phyloP scores from a whole-genome alignment of 164 flowering plant genomes.

The Vitis riparia region DNA sequence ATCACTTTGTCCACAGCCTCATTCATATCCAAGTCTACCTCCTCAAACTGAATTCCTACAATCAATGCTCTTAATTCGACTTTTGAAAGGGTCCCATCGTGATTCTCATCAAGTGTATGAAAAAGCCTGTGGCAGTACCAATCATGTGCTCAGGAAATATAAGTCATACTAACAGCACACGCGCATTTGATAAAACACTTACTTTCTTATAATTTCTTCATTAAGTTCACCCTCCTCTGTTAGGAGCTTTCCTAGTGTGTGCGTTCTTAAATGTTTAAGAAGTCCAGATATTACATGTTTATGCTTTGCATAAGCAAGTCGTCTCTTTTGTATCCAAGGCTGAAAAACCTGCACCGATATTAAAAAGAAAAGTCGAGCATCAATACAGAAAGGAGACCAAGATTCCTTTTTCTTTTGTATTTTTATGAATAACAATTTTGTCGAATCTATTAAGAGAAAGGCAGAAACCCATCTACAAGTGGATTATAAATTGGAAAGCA shows the following conservation, averaged over 20 bases:
- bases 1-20: conserved; percentile 63
- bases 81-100: conserved; percentile 39
- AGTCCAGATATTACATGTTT: conserved; percentile 78
- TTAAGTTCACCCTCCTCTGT: conserved; percentile 62
- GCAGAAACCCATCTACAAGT: neutral
- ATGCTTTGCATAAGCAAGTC: conserved; percentile 64
- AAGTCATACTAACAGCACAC: no score
- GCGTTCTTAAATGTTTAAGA: conserved; percentile 47
- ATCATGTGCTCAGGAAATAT: conserved; percentile 1
- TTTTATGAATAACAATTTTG: no score
- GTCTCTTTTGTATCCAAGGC: conserved; percentile 83
- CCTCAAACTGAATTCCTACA: conserved; percentile 62
- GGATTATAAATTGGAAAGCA: neutral
- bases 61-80: conserved; percentile 67
- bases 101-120: conserved; percentile 44
- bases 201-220: conserved; percentile 44
- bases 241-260: conserved; percentile 60
- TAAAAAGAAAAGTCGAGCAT: neutral
- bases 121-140: conserved; percentile 53
- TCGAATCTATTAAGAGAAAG: no score
- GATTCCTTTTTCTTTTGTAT: neutral
- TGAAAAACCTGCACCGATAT: conserved; percentile 60
- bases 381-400: neutral
- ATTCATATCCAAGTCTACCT: conserved; percentile 52
- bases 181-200: conserved; percentile 10